Evolutionary conservation across 257 asterid species (phyloP), one percentile per base, ranked within the genome.

Genomic region (Scutellaria minor): DNA sequence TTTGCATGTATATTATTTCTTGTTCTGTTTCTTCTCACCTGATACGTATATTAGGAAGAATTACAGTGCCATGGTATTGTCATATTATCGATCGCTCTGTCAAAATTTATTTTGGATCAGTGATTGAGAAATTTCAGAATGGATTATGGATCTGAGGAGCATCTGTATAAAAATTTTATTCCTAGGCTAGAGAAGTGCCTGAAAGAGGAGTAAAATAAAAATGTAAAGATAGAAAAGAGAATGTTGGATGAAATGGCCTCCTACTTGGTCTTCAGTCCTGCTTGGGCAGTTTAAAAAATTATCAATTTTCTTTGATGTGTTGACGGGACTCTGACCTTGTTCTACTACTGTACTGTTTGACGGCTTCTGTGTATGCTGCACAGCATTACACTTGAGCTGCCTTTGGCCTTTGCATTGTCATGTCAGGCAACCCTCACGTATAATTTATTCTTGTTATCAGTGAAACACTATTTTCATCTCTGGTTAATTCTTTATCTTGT

Each of bases 231-330:
- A 48, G 31, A 58, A 14, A 56, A 45, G 7, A 27, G 60, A 35
- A 7, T 55, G 67, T 31, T 11, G 6, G 20, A 68, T 72, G 61
- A 50, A 48, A 20, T 15, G 63, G 39, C 56, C 15, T 46, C 56
- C 41, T 37, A 35, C 18, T 13, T 53, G 10, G 68, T 14, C 50
- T 9, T 48, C 37, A 48, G 44, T 15, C 48, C 24, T 70, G 66
- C 51, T 46, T 35, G 52, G 15, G 5, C 64, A 57, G 60, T 61
- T 59, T 52, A 10, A n/a, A 57, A 31, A 67, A 48, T 42, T 31
- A 71, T 56, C 47, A 39, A 44, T 63, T 37, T 55, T 35, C 66
- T 71, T 56, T 50, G 58, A 70, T 66, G 13, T 66, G 78, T 50
- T n/a, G 13, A 69, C n/a, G 37, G 27, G 72, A 48, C 37, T 31